Evolutionary conservation across 2,329 filamentous ascomycete species (phyloP).

Genomic region (Macrophomina phaseolina): DNA sequence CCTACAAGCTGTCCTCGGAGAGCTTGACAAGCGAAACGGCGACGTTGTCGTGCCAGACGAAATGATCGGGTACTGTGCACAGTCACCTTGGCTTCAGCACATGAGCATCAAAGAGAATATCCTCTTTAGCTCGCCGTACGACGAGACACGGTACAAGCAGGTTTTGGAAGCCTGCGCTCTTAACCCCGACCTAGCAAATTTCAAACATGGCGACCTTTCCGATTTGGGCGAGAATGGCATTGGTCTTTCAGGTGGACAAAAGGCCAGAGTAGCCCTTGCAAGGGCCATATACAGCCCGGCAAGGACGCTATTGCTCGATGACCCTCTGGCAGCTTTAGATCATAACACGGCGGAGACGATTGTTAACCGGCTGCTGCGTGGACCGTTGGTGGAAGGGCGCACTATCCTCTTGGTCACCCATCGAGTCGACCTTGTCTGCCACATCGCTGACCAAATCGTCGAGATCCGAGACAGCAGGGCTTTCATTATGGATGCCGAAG

Average conservation of each 20-base stretch:
- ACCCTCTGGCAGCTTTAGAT: constrained; percentile 65
- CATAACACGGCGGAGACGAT: constrained; percentile 69
- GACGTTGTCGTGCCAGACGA: constrained; percentile 60
- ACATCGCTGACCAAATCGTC: constrained; percentile 75
- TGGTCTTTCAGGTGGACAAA: constrained; percentile 66
- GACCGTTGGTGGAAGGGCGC: constrained; percentile 59
- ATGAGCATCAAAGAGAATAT: constrained; percentile 75
- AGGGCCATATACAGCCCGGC: constrained; percentile 64
- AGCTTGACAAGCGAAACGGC: constrained; percentile 60
- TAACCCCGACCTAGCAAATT: constrained; percentile 64
- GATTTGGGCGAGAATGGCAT: constrained; percentile 67
- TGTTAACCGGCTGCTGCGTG: constrained; percentile 62
- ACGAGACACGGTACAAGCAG: constrained; percentile 70
- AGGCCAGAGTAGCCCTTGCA: constrained; percentile 65
- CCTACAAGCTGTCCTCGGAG: constrained; percentile 64
- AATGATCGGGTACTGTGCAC: constrained; percentile 67
- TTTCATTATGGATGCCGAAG: constrained; percentile 40
- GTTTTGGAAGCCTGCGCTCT: constrained; percentile 71
- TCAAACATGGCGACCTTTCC: constrained; percentile 68
- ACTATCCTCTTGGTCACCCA: constrained; percentile 68
- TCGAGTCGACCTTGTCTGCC: constrained; percentile 71
- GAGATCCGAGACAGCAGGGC: constrained; percentile 69
- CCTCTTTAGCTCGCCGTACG: constrained; percentile 68
- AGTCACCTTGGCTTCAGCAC: constrained; percentile 71
- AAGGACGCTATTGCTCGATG: constrained; percentile 62